Evolutionary conservation across 2,329 filamentous ascomycete genomes (phyloP), one percentile per base, ranked within the genome.

Genomic region (Furcasterigmium sp.): DNA sequence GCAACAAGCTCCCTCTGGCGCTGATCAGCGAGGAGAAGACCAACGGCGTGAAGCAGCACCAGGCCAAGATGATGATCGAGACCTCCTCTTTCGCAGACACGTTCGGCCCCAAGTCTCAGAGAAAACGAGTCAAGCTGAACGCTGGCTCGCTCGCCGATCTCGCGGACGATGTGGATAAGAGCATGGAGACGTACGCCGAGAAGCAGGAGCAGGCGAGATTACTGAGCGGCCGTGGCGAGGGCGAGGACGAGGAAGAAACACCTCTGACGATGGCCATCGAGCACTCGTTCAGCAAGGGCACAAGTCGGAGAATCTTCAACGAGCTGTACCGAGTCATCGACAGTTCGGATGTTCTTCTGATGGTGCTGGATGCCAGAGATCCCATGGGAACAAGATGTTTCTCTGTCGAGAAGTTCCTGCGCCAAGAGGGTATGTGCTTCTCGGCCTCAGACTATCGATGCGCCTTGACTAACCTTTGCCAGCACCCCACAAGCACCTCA

Each of bases 251-350:
- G 20, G 59, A 61, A 17, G 65, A 69, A 43, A 68, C 68, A 17
- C 68, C 69, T 37, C 67, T 82, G 13, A 73, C 80, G 7, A 78
- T 80, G 56, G 82, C 86, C n/a, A 76, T 82, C 53, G 87, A 91
- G 60, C 84, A 91, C 30, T 87, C 97, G 46, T 97, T 97, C 67
- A 85, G 79, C 54, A 97, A 97, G 68, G 93, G 93, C 15, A 91
- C 95, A 64, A 91, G 85, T 58, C 95, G 95, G 68, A 79, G 93
- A 52, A 95, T 95, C 54, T 95, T 89, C 91, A 97, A 97, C 67
- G 91, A 98, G 62, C 70, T 97, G 8, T 83, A 93, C 75, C 94
- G 95, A 68, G 90, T 93, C 56, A 93, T 96, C 48, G 91, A 96
- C 67, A 94, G 89, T 3, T 93, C 87, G 9, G 93, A 98, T 64